phyloP scores from a whole-genome alignment of 2,329 filamentous ascomycete species.

The Monilinia laxa region DNA sequence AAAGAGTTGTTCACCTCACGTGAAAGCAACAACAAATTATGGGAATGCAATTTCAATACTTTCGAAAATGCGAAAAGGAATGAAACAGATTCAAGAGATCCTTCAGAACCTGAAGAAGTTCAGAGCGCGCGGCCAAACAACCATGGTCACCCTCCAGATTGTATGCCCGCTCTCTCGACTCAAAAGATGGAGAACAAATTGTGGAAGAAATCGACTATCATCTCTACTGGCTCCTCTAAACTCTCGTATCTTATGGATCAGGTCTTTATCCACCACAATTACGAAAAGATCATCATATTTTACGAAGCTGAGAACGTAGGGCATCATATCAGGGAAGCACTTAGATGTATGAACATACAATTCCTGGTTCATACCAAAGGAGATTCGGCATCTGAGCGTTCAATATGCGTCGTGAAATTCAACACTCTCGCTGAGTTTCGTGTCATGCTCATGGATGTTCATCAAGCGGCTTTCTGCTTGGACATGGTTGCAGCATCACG shows the following conservation, averaged over 20 bases:
- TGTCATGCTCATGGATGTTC: conserved; percentile 88
- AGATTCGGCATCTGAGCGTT: conserved; percentile 51
- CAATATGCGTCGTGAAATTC: conserved; percentile 75
- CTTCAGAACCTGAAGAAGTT: not conserved
- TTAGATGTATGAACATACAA: conserved; percentile 68
- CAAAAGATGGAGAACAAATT: not conserved
- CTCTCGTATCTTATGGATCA: conserved; percentile 79
- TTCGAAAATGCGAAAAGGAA: not conserved
- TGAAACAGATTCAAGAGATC: not conserved
- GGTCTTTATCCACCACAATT: conserved; percentile 63
- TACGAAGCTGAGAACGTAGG: conserved; percentile 87
- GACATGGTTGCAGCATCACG: conserved; percentile 81
- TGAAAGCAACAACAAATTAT: not conserved
- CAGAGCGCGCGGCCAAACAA: conserved; percentile 34
- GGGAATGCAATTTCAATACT: not conserved
- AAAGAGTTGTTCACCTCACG: not conserved
- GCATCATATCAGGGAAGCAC: conserved; percentile 77
- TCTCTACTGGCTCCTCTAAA: conserved; percentile 85
- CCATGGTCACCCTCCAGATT: conserved; percentile 13
- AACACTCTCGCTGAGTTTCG: conserved; percentile 50
- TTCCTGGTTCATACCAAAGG: conserved; percentile 67
- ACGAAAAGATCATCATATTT: conserved; percentile 88
- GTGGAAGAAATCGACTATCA: conserved; percentile 39
- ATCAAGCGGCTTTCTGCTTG: conserved; percentile 82
- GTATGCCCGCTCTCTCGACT: not conserved